Conservation (phyloP, 78 protist species). For the Dictyostelium brefeldianum region DNA sequence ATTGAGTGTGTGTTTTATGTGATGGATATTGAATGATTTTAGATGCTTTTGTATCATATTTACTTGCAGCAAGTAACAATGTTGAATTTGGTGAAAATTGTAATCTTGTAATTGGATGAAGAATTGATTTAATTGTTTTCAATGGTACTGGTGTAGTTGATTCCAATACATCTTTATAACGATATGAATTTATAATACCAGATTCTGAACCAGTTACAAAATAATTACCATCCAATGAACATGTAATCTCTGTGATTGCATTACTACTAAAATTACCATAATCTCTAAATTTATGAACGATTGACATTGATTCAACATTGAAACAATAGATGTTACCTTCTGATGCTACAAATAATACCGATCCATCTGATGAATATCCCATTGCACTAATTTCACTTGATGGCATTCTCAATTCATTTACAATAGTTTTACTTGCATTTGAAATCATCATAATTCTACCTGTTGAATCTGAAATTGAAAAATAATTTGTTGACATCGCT, state of each 20-base stretch:
- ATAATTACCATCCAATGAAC: conserved; percentile 16
- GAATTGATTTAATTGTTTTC: background rate
- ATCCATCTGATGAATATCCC: conserved; percentile 29
- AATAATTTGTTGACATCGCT: conserved; percentile 29
- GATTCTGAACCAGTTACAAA: conserved; percentile 59
- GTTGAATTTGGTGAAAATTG: background rate
- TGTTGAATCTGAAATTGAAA: conserved; percentile 46
- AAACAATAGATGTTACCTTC: conserved; percentile 19
- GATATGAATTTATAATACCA: conserved; percentile 51
- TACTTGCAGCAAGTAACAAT: background rate
- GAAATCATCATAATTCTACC: conserved; percentile 23
- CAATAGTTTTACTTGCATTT: background rate
- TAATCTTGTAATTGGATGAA: conserved; percentile 12
- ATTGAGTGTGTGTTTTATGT: background rate
- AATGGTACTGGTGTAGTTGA: conserved; percentile 18
- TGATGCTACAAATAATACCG: background rate
- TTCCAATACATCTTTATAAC: background rate
- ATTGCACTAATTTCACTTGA: background rate
- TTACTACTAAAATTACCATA: conserved; percentile 24
- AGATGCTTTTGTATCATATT: background rate
- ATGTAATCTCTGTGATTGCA: background rate
- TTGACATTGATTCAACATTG: background rate
- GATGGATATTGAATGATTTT: conserved; percentile 15
- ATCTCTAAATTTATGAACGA: conserved; percentile 50
- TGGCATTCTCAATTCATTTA: conserved; percentile 28